Evolutionary conservation across 1,284 basidiomycete genomes (phyloP).

Genomic region (Puccinia horiana): DNA sequence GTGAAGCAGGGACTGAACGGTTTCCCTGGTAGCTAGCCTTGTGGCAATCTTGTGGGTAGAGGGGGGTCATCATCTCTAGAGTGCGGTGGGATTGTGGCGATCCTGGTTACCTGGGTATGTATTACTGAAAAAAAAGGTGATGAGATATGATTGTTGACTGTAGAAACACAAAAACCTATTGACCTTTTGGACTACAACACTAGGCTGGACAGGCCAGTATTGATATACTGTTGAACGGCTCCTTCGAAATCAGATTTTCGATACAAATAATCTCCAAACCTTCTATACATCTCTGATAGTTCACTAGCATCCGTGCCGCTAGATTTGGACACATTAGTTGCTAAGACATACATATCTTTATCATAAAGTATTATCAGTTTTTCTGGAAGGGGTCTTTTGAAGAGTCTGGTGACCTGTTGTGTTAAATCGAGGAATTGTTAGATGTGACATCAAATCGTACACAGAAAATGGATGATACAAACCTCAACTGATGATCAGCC

Average conservation of each 20-base stretch:
- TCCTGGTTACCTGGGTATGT: too few relatives aligned
- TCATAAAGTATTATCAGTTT: conserved; percentile 81
- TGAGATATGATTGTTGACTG: background rate
- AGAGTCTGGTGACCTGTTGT: conserved; percentile 59
- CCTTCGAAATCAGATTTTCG: conserved; percentile 87
- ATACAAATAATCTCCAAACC: conserved; percentile 91
- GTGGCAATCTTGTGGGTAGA: too few relatives aligned
- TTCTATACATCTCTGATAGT: conserved; percentile 79
- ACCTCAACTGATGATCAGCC: conserved; percentile 76
- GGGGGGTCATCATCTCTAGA: too few relatives aligned
- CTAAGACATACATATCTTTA: conserved; percentile 66
- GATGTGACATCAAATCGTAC: background rate
- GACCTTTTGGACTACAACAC: conserved; percentile 94
- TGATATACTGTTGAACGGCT: conserved; percentile 86
- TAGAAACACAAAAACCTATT: conserved; percentile 42
- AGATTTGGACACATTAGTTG: conserved; percentile 71
- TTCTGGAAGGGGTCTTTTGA: conserved; percentile 74
- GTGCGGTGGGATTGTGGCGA: too few relatives aligned
- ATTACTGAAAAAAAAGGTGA: background rate
- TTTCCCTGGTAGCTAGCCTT: too few relatives aligned
- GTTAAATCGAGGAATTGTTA: background rate
- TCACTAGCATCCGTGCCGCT: conserved; percentile 61
- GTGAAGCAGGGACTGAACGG: too few relatives aligned
- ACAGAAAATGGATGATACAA: conserved; percentile 39
- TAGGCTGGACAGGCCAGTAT: conserved; percentile 84